These are phyloP conservation scores for Boletus huronensis DNA, from an alignment of 768 basidiomycete genomes.

Conservation along the genomic window DNA sequence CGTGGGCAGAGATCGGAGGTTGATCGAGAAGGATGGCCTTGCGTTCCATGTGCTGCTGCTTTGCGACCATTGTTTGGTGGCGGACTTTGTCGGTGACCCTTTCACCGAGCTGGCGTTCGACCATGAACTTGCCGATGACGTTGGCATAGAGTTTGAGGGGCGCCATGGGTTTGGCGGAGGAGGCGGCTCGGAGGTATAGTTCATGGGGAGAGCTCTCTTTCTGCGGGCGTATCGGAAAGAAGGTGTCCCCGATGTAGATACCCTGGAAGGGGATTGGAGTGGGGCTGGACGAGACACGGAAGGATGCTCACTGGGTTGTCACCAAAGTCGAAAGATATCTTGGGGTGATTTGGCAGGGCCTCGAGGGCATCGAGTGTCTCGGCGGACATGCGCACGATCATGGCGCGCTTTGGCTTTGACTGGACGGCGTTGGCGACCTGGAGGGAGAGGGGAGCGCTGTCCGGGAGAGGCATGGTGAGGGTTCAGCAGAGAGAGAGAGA, in stretches of 20 bases:
- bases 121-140: slow-evolving; percentile 67
- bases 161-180: slow-evolving; percentile 53
- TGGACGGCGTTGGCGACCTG: slow-evolving; percentile 53
- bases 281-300: not conserved
- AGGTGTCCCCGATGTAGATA: slow-evolving; percentile 60
- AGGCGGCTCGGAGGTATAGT: slow-evolving; percentile 64
- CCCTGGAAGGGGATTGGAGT: slow-evolving; percentile 40
- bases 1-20: slow-evolving; percentile 29
- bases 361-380: slow-evolving; percentile 70
- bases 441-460: slow-evolving; percentile 50
- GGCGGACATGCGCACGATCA: slow-evolving; percentile 71
- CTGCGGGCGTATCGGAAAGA: slow-evolving; percentile 55
- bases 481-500: too few relatives aligned
- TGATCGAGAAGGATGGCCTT: slow-evolving; percentile 41
- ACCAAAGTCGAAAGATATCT: slow-evolving; percentile 61
- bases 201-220: slow-evolving; percentile 63
- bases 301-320: slow-evolving; percentile 49
- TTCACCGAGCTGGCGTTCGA: slow-evolving; percentile 57
- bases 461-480: slow-evolving; percentile 69
- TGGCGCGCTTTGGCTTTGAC: slow-evolving; percentile 65
- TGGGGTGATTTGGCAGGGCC: slow-evolving; percentile 39
- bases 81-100: slow-evolving; percentile 43
- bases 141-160: slow-evolving; percentile 73
- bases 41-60: slow-evolving; percentile 48
- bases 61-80: slow-evolving; percentile 43